Evolutionary conservation across 2,329 filamentous ascomycete species (phyloP).

Genomic region (Byssothecium circinans): DNA sequence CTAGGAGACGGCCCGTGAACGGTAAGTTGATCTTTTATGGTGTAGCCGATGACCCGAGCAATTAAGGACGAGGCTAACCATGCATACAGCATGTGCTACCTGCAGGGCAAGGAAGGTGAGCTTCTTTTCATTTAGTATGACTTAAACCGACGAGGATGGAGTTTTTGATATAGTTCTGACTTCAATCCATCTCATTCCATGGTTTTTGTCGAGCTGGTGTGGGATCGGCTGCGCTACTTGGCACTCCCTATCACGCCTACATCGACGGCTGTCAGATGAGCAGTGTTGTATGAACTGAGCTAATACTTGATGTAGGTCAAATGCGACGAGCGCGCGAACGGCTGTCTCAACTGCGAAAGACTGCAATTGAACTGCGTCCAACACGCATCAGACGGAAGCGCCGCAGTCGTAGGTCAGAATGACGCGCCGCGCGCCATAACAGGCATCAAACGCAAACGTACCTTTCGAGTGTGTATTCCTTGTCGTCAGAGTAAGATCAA

Average conservation of each 20-base stretch:
- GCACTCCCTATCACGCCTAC: background rate
- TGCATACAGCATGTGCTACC: constrained; percentile 18
- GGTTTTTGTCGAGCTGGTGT: background rate
- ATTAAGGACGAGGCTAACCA: constrained; percentile 8
- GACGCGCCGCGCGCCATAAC: constrained; percentile 21
- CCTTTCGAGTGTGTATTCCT: constrained; percentile 33
- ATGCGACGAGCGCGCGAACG: constrained; percentile 35
- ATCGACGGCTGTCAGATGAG: background rate
- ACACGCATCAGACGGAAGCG: constrained; percentile 13
- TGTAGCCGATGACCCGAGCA: constrained; percentile 6
- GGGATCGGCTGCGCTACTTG: background rate
- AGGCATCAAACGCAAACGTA: constrained; percentile 36
- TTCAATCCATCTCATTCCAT: background rate
- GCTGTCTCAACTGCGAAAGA: constrained; percentile 35
- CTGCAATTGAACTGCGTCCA: constrained; percentile 34
- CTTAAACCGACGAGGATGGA: no score
- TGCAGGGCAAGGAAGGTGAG: constrained; percentile 24
- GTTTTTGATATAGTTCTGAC: background rate
- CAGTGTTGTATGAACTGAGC: background rate
- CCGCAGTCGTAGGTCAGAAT: constrained; percentile 18
- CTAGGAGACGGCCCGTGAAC: constrained; percentile 30
- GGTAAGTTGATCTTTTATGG: constrained; percentile 13
- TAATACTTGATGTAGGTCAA: constrained; percentile 24
- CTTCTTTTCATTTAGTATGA: background rate
- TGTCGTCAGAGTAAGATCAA: constrained; percentile 38